Conservation (phyloP, 2,329 filamentous ascomycete genomes). For the Fusarium sp. region DNA sequence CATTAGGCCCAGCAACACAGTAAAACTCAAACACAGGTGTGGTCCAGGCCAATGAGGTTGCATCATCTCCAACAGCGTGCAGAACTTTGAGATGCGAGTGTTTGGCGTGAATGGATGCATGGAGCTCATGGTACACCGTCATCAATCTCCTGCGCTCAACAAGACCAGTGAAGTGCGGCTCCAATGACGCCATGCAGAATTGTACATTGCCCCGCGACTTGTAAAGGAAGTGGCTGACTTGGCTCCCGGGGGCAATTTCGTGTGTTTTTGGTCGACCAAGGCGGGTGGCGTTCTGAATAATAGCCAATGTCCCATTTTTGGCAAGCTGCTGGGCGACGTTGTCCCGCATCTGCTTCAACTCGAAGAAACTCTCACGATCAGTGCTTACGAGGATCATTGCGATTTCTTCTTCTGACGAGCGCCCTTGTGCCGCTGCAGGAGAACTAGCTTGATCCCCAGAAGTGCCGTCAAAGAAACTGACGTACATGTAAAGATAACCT, state of each 20-base stretch:
- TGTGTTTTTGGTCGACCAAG: constrained; percentile 76
- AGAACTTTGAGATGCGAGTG: constrained; percentile 87
- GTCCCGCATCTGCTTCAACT: constrained; percentile 78
- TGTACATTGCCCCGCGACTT: constrained; percentile 96
- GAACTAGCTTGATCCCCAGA: constrained; percentile 55
- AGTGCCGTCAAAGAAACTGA: constrained; percentile 83
- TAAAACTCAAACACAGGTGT: constrained; percentile 95
- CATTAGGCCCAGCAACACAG: constrained; percentile 85
- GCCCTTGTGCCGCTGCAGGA: constrained; percentile 70
- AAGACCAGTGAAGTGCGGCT: constrained; percentile 70
- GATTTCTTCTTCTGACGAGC: constrained; percentile 78
- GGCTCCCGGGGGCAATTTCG: constrained; percentile 82
- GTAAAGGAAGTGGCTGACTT: constrained; percentile 92
- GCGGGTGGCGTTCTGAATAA: constrained; percentile 77
- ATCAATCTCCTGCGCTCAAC: constrained; percentile 78
- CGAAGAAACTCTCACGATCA: constrained; percentile 93
- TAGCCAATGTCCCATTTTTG: constrained; percentile 77
- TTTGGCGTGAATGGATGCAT: constrained; percentile 85
- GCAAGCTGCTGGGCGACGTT: constrained; percentile 74
- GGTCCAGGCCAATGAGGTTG: constrained; percentile 87
- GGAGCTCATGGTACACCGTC: constrained; percentile 85
- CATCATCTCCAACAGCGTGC: constrained; percentile 79
- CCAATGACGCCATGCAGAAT: constrained; percentile 88
- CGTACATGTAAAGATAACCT: constrained; percentile 98
- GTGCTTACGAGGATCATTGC: constrained; percentile 93